Conservation (phyloP, 192 early-diverging fungal species). For the Coemansia nantahalensis region DNA sequence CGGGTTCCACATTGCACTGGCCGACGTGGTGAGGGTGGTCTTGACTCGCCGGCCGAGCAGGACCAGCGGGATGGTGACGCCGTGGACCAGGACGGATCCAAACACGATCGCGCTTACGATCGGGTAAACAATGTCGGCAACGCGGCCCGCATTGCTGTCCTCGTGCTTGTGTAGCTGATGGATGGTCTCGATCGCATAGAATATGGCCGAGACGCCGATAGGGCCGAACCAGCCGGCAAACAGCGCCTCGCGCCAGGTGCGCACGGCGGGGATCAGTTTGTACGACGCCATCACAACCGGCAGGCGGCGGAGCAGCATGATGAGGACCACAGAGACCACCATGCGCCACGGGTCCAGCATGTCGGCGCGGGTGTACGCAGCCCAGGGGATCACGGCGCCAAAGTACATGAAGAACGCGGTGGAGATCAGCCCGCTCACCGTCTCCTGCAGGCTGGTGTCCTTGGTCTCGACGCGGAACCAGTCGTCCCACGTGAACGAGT, state of each 20-base stretch:
- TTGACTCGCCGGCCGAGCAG: conserved; percentile 56
- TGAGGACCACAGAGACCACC: conserved; percentile 56
- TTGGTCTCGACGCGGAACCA: conserved; percentile 85
- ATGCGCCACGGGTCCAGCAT: conserved; percentile 66
- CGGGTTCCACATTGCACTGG: conserved; percentile 19
- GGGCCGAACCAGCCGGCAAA: conserved; percentile 94
- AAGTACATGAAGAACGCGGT: conserved; percentile 87
- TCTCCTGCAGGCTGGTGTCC: conserved; percentile 85
- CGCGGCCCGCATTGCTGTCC: conserved; percentile 13
- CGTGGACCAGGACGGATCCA: conserved; percentile 80
- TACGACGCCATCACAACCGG: conserved; percentile 67
- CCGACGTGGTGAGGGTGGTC: conserved; percentile 24
- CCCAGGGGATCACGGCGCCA: conserved; percentile 76
- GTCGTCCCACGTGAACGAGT: conserved; percentile 84
- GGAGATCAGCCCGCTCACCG: conserved; percentile 85
- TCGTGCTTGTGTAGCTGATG: conserved; percentile 31
- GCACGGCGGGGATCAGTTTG: conserved; percentile 65
- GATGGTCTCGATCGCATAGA: conserved; percentile 54
- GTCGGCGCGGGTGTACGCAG: conserved; percentile 50
- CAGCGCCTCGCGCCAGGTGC: conserved; percentile 68
- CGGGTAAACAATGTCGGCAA: conserved; percentile 42
- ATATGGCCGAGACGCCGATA: conserved; percentile 69
- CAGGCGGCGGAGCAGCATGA: conserved; percentile 72
- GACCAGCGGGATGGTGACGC: conserved; percentile 74
- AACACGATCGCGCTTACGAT: conserved; percentile 74